phyloP scores from a whole-genome alignment of 2,329 filamentous ascomycete species.

The Fusarium mangiferae region DNA sequence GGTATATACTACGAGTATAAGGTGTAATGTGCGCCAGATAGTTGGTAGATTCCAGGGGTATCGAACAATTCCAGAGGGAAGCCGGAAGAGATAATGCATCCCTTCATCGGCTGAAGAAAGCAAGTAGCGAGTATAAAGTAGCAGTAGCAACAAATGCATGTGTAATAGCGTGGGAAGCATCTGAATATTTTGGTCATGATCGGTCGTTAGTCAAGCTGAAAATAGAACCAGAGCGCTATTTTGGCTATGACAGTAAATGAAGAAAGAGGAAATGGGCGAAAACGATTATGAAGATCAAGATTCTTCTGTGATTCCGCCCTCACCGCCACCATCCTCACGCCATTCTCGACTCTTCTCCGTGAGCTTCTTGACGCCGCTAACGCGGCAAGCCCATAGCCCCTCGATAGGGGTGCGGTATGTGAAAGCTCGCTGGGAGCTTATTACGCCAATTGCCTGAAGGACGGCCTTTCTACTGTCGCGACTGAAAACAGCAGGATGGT shows the following conservation, averaged over 20 bases:
- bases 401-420: slow-evolving; percentile 93
- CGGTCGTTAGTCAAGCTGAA: slow-evolving; percentile 40
- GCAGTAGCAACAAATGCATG: slow-evolving; percentile 25
- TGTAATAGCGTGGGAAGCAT: slow-evolving; percentile 36
- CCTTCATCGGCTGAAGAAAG: slow-evolving; percentile 35
- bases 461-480: slow-evolving; percentile 96
- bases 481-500: slow-evolving; percentile 93
- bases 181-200: slow-evolving; percentile 39
- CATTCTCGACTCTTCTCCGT: slow-evolving; percentile 89
- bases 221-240: slow-evolving; percentile 38
- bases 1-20: slow-evolving; percentile 12
- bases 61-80: slow-evolving; percentile 34
- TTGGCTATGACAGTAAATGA: slow-evolving; percentile 26
- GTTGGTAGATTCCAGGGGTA: slow-evolving; percentile 34
- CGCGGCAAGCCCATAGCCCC: slow-evolving; percentile 85
- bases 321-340: slow-evolving; percentile 86
- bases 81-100: slow-evolving; percentile 29
- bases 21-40: slow-evolving; percentile 30
- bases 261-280: slow-evolving; percentile 19
- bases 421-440: slow-evolving; percentile 91
- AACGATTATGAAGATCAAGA: slow-evolving; percentile 51
- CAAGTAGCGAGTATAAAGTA: slow-evolving; percentile 18
- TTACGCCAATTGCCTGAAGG: slow-evolving; percentile 94
- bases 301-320: slow-evolving; percentile 71
- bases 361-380: slow-evolving; percentile 82